Percentiles rank a stretch among this genome's conserved stretches.
phyloP scores from a whole-genome alignment of 1,284 basidiomycete genomes.

The Naganishia cerealis region DNA sequence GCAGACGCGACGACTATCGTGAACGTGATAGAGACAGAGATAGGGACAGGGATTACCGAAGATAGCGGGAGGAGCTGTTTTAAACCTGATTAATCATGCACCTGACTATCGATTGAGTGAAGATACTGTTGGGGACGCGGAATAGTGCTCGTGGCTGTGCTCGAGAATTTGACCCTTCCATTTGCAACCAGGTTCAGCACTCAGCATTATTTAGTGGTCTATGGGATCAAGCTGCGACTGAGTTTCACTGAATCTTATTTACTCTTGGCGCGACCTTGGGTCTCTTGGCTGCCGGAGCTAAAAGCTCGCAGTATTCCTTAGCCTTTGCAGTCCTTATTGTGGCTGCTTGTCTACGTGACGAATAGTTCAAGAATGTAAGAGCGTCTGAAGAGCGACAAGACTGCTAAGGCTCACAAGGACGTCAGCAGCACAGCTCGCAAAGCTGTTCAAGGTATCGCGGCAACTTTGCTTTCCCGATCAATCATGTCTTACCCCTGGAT shows the following conservation, averaged over 20 bases:
- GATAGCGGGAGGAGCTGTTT: background rate
- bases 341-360: no score
- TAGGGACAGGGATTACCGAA: conserved; percentile 14
- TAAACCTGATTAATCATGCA: background rate
- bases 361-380: no score
- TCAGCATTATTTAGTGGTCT: background rate
- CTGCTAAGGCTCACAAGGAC: no score
- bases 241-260: background rate
- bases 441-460: no score
- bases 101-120: background rate
- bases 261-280: background rate
- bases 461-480: no score
- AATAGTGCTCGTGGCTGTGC: no score
- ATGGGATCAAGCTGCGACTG: background rate
- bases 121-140: no score
- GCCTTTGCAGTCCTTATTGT: background rate
- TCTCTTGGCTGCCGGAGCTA: no score
- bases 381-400: no score
- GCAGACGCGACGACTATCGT: conserved; percentile 24
- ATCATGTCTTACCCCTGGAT: no score
- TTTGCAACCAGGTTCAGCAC: background rate
- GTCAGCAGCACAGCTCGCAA: no score
- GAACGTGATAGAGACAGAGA: conserved; percentile 36
- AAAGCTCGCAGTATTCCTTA: background rate
- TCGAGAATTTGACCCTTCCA: no score